phyloP scores from a whole-genome alignment of 2,329 filamentous ascomycete genomes.

The Apiospora rasikravindrae region DNA sequence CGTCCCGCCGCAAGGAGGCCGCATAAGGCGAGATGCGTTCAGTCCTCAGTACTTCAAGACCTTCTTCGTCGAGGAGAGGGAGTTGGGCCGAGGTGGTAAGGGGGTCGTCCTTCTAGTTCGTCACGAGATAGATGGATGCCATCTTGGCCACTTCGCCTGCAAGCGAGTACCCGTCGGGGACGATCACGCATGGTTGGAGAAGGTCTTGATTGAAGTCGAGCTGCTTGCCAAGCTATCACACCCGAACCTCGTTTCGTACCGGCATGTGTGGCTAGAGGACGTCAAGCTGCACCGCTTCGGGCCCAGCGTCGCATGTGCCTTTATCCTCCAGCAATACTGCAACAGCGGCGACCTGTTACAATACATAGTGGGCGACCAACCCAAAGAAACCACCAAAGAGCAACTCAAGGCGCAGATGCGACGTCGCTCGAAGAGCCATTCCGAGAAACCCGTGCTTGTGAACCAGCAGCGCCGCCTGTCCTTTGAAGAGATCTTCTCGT shows the following conservation, averaged over 20 bases:
- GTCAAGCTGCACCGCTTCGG: slow-evolving; percentile 83
- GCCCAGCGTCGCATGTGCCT: slow-evolving; percentile 90
- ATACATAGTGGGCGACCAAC: slow-evolving; percentile 76
- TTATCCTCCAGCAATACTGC: slow-evolving; percentile 97
- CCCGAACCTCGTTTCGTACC: slow-evolving; percentile 93
- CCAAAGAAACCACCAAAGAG: slow-evolving; percentile 73
- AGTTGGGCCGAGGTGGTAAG: slow-evolving; percentile 89
- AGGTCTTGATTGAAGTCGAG: slow-evolving; percentile 91
- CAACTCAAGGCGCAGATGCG: slow-evolving; percentile 88
- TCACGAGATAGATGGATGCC: slow-evolving; percentile 88
- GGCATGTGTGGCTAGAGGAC: slow-evolving; percentile 96
- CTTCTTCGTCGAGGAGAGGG: slow-evolving; percentile 89
- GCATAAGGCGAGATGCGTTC: slow-evolving; percentile 86
- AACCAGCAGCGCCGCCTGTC: slow-evolving; percentile 52
- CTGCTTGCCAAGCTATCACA: slow-evolving; percentile 90
- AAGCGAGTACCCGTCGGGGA: slow-evolving; percentile 96
- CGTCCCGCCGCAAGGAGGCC: slow-evolving; percentile 60
- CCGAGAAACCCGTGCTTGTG: slow-evolving; percentile 61
- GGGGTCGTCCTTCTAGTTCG: slow-evolving; percentile 94
- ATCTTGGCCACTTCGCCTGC: slow-evolving; percentile 90
- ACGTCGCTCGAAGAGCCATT: slow-evolving; percentile 77
- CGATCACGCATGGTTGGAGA: slow-evolving; percentile 93
- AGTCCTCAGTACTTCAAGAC: slow-evolving; percentile 90
- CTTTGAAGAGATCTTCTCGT: slow-evolving; percentile 94
- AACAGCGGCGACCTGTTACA: slow-evolving; percentile 90